Conservation (phyloP, 1,284 basidiomycete genomes). For the Caloboletus firmus region DNA sequence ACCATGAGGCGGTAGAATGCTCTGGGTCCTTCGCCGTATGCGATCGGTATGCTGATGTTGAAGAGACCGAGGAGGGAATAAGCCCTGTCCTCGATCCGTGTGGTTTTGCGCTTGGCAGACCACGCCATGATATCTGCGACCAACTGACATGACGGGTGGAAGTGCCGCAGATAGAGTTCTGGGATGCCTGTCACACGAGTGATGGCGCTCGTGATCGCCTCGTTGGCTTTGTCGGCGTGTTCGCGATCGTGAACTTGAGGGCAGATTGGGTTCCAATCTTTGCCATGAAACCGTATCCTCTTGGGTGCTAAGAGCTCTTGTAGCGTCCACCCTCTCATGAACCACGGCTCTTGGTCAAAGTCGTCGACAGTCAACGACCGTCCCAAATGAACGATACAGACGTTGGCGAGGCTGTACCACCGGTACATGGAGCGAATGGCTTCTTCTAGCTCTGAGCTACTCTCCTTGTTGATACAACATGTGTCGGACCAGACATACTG, state of each 20-base stretch:
- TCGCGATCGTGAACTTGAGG: not conserved
- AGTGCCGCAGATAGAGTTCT: not conserved
- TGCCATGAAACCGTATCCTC: conserved; percentile 12
- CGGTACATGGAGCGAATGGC: conserved; percentile 18
- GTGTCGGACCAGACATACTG: conserved; percentile 19
- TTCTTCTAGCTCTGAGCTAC: conserved; percentile 18
- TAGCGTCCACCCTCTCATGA: conserved; percentile 16
- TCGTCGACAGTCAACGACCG: conserved; percentile 7
- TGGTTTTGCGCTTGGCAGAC: conserved; percentile 20
- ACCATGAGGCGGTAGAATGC: conserved; percentile 20
- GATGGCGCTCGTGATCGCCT: conserved; percentile 9
- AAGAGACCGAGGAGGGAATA: conserved; percentile 17
- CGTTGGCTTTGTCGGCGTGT: conserved; percentile 10
- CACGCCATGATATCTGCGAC: conserved; percentile 18
- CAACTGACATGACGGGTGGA: conserved; percentile 10
- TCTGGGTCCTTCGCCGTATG: conserved; percentile 12
- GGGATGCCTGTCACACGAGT: conserved; percentile 9
- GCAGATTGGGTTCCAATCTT: conserved; percentile 11
- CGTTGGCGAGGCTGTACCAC: conserved; percentile 14
- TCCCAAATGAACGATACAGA: conserved; percentile 16
- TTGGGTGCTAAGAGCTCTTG: conserved; percentile 18
- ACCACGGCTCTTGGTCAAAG: conserved; percentile 15
- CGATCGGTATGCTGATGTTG: conserved; percentile 11
- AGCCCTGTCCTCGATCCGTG: conserved; percentile 15
- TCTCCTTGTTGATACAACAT: conserved; percentile 15